Base-by-base conservation (phyloP, 768 basidiomycete genomes). In the Fibroporia radiculosa region DNA sequence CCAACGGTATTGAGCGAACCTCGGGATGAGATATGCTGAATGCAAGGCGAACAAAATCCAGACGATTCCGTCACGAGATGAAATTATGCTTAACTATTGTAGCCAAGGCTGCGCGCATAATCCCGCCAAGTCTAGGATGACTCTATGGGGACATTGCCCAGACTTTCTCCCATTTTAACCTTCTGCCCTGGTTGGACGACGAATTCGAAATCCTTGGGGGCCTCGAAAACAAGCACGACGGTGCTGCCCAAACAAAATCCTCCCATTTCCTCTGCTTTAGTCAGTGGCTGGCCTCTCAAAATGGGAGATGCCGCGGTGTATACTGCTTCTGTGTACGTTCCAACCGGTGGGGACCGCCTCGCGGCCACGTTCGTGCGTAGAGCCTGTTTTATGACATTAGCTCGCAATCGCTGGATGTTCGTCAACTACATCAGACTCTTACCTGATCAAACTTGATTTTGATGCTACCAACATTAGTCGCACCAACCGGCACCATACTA, bases 391-490 rank as follows among this genome's bases (percentile, higher is more conserved):
- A 24, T 8, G n/a, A 25, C 14, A 36, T 5, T 25, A 34, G 5
- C 12, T 33, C 28, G 24, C 6, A n/a, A 11, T 7, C 19, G 18
- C 27, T 32, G 44, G 33, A 42, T 27, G 7, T n/a, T n/a, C n/a
- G 28, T 11, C 24, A 46, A 20, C 6, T 20, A 25, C 38, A 12
- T n/a, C 20, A 20, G 19, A n/a, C 11, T 45, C 60, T 41, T 35
- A 84, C 86, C 60, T 84, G 72, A 62, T 99, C 96, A 63, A 99
- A 99, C 62, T 96, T 93, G 59, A 99, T 75, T 53, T 84, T 84
- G 66, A 99, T 98, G 51, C 84, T 87, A 4, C 96, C 96, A 41
- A 98, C 96, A 62, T 99, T 98, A 10, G 95, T 98, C 2, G 96
- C 96, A 2, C 96, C 96, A 23, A 99, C 95, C 8, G 96, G 96